A percentile compares a stretch with the other conserved stretches of the same genome.
phyloP scores from a whole-genome alignment of 129 eudicot genomes.

The Apium graveolens region DNA sequence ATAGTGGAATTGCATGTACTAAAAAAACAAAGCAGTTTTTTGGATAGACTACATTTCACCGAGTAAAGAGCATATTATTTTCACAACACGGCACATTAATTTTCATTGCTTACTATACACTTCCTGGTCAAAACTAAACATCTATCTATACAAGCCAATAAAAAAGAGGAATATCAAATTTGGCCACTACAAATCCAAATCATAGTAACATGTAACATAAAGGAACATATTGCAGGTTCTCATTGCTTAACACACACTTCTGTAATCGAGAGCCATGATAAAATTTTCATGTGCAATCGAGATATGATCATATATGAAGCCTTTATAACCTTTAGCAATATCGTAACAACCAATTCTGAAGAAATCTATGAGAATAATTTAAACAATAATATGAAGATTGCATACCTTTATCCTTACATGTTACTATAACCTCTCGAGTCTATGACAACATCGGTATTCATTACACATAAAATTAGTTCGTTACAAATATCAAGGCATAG shows the following conservation, averaged over 20 bases:
- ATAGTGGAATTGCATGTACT: neutral
- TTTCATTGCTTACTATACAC: neutral
- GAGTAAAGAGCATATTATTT: neutral
- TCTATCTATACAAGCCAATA: neutral
- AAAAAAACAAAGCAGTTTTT: neutral
- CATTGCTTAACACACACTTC: neutral
- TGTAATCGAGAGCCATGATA: neutral
- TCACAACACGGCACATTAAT: neutral
- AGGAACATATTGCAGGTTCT: neutral
- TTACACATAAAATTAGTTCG: neutral
- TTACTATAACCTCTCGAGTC: neutral
- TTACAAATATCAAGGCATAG: neutral
- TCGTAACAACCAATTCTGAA: neutral
- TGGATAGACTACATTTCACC: neutral
- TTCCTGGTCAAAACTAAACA: neutral
- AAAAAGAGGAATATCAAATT: neutral
- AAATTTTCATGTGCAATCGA: neutral
- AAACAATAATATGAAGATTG: neutral
- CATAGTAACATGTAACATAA: neutral
- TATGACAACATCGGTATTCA: neutral
- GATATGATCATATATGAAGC: neutral
- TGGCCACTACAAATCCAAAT: neutral
- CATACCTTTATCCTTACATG: neutral
- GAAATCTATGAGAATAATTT: neutral
- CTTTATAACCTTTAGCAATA: neutral